These are phyloP conservation scores for Arxiozyma heterogenica DNA, from an alignment of 1,139 yeast genomes.

Conservation along the genomic window DNA sequence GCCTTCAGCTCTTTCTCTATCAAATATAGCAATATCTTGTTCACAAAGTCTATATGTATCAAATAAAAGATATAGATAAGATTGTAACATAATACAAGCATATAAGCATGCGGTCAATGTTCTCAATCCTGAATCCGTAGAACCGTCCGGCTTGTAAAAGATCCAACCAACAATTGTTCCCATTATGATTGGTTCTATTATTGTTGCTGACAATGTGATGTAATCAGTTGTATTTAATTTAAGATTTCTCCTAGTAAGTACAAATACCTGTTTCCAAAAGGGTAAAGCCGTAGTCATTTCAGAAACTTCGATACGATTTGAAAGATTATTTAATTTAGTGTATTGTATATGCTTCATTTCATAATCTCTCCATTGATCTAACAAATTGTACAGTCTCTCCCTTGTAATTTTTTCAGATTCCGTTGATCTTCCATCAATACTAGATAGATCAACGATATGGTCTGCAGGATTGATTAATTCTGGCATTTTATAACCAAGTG, in stretches of 20 bases:
- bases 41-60: constrained; percentile 68
- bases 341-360: constrained; percentile 14
- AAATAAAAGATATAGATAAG: constrained; percentile 58
- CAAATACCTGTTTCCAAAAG: constrained; percentile 43
- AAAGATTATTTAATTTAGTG: constrained; percentile 4
- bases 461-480: constrained; percentile 51
- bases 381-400: constrained; percentile 39
- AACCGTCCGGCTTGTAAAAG: constrained; percentile 53
- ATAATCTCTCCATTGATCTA: constrained; percentile 41
- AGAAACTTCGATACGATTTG: constrained; percentile 12
- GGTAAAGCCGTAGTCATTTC: constrained; percentile 29
- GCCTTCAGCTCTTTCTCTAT: constrained; percentile 68
- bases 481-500: constrained; percentile 40
- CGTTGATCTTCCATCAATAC: constrained; percentile 46
- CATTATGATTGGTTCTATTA: constrained; percentile 47
- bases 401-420: constrained; percentile 36
- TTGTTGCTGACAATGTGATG: constrained; percentile 44
- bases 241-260: constrained; percentile 49
- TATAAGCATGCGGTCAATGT: constrained; percentile 57
- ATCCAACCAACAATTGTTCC: constrained; percentile 69
- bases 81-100: constrained; percentile 55
- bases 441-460: constrained; percentile 58
- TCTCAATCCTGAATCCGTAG: constrained; percentile 55
- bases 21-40: constrained; percentile 58
- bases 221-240: constrained; percentile 52